Evolutionary conservation across 768 basidiomycete genomes (phyloP).

Genomic region (Dacryopinax spathularia): DNA sequence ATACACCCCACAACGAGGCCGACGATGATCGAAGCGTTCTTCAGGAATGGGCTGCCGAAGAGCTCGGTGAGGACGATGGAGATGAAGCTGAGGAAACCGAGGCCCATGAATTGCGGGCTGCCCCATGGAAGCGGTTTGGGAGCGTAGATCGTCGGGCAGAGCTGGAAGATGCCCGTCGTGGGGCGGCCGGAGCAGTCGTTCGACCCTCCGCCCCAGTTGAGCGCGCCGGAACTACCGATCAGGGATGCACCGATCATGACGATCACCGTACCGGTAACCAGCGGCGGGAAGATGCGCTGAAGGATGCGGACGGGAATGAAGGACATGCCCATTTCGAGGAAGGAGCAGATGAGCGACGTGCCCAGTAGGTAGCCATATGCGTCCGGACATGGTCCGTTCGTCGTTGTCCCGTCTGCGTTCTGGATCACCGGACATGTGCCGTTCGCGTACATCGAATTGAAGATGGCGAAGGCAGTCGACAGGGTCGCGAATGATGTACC

Average conservation of each 20-base stretch:
- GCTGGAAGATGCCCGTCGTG: constrained; percentile 45
- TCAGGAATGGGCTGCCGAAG: constrained; percentile 73
- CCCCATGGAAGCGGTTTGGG: constrained; percentile 68
- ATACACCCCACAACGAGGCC: constrained; percentile 66
- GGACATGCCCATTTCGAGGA: constrained; percentile 65
- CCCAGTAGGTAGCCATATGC: constrained; percentile 69
- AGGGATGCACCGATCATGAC: constrained; percentile 68
- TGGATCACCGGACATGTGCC: constrained; percentile 58
- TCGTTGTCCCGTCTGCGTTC: constrained; percentile 43
- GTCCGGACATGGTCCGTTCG: constrained; percentile 53
- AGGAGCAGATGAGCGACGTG: constrained; percentile 60
- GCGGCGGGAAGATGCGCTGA: constrained; percentile 12
- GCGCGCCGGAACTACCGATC: constrained; percentile 56
- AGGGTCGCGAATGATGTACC: constrained; percentile 71
- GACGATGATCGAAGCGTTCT: constrained; percentile 61
- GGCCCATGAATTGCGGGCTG: constrained; percentile 67
- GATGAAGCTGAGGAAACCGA: constrained; percentile 72
- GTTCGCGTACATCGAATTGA: constrained; percentile 59
- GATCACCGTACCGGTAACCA: constrained; percentile 43
- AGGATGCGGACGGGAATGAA: constrained; percentile 42
- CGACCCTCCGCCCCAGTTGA: constrained; percentile 75
- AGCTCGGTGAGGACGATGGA: constrained; percentile 66
- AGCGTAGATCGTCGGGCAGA: constrained; percentile 59
- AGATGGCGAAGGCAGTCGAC: constrained; percentile 57
- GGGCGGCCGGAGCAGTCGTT: constrained; percentile 55